Conservation (phyloP, 1,284 basidiomycete genomes). For the Heterobasidion irregulare region DNA sequence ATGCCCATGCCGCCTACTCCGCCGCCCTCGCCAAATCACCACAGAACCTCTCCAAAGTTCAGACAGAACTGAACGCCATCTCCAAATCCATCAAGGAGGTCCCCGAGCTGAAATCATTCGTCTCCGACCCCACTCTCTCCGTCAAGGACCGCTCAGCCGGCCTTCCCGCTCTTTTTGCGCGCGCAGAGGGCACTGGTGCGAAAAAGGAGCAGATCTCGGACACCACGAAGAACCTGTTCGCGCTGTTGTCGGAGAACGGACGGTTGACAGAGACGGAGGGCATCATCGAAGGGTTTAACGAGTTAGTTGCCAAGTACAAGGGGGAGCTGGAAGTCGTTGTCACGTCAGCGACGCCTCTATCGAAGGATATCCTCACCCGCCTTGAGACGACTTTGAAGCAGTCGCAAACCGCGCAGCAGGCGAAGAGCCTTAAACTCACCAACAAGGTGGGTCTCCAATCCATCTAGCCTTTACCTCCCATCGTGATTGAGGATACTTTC, state of each 20-base stretch:
- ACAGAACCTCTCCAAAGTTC: conserved; percentile 73
- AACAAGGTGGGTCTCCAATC: conserved; percentile 62
- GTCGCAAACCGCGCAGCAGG: conserved; percentile 74
- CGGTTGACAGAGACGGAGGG: conserved; percentile 78
- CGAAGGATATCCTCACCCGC: conserved; percentile 63
- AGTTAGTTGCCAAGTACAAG: conserved; percentile 83
- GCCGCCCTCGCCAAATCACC: conserved; percentile 87
- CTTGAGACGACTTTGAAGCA: conserved; percentile 82
- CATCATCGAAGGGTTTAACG: conserved; percentile 89
- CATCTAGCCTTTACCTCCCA: conserved; percentile 1
- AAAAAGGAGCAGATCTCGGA: conserved; percentile 76
- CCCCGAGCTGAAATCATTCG: conserved; percentile 61
- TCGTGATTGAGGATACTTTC: conserved; percentile 6
- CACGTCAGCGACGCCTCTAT: conserved; percentile 79
- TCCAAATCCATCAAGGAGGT: conserved; percentile 56
- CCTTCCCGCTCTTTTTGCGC: conserved; percentile 60
- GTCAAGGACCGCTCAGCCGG: conserved; percentile 66
- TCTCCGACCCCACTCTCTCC: conserved; percentile 87
- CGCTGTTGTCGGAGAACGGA: conserved; percentile 90
- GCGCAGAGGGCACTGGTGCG: conserved; percentile 42
- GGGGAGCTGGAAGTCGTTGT: conserved; percentile 93
- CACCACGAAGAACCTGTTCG: conserved; percentile 89
- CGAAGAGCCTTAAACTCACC: conserved; percentile 79
- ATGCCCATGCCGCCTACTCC: conserved; percentile 90
- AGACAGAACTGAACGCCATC: conserved; percentile 72